phyloP scores from a whole-genome alignment of 169 alveolate species.

The Cryptosporidium xiaoi region DNA sequence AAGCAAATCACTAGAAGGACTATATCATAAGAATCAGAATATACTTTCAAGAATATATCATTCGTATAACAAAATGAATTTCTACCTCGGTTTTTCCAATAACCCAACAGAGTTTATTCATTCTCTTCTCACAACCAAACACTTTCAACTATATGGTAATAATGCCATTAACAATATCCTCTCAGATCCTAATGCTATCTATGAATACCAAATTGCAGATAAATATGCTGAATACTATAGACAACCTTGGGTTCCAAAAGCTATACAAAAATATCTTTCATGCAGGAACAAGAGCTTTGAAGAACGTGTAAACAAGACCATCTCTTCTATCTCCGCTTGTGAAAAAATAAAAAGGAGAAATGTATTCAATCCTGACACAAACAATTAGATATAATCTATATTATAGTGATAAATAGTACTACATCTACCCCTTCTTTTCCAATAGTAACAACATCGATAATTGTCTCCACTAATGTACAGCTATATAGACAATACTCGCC shows the following conservation, averaged over 20 bases:
- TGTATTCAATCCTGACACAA: background rate
- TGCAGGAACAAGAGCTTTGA: slow-evolving; percentile 51
- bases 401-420: too few species aligned
- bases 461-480: background rate
- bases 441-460: background rate
- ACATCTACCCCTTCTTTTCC: too few species aligned
- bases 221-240: slow-evolving; percentile 69
- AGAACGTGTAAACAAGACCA: slow-evolving; percentile 52
- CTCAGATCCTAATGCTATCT: slow-evolving; percentile 72
- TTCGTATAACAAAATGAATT: slow-evolving; percentile 55
- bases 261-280: slow-evolving; percentile 57
- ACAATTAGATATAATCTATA: too few species aligned
- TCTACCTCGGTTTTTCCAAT: slow-evolving; percentile 53
- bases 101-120: slow-evolving; percentile 69
- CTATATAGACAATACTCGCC: background rate
- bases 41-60: slow-evolving; percentile 38
- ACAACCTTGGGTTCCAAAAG: slow-evolving; percentile 74
- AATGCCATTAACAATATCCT: slow-evolving; percentile 57
- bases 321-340: slow-evolving; percentile 55
- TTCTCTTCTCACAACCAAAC: slow-evolving; percentile 59
- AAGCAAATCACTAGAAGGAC: slow-evolving; percentile 45
- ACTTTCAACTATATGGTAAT: slow-evolving; percentile 62
- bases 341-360: slow-evolving; percentile 35
- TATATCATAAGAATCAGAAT: slow-evolving; percentile 64
- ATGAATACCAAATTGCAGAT: slow-evolving; percentile 70